Conservation (phyloP, 164 flowering plant species). For the Stephania cephalantha region DNA sequence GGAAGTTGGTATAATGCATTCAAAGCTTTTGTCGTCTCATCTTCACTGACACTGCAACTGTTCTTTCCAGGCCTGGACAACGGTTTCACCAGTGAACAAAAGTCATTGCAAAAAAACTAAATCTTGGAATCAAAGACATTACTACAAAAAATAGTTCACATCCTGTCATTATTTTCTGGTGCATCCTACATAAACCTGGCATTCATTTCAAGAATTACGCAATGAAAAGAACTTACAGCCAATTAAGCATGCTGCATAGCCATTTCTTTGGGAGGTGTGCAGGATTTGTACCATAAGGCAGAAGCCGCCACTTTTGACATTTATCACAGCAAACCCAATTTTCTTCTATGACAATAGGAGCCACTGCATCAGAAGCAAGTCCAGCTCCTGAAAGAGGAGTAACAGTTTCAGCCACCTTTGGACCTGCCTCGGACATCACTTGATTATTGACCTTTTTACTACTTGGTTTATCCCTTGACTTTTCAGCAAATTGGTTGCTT, state of each 20-base stretch:
- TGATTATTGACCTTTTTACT: conserved; percentile 30
- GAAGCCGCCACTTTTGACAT: conserved; percentile 85
- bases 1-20: conserved; percentile 43
- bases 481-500: conserved; percentile 15
- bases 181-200: neutral
- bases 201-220: neutral
- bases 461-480: conserved; percentile 30
- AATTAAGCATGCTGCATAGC: conserved; percentile 82
- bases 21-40: conserved; percentile 72
- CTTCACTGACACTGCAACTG: conserved; percentile 62
- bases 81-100: conserved; percentile 5
- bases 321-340: conserved; percentile 91
- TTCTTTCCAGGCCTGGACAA: conserved; percentile 81
- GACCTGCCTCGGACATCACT: conserved; percentile 6
- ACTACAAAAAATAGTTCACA: neutral
- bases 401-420: conserved; percentile 3
- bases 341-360: conserved; percentile 49
- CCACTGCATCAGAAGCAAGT: conserved; percentile 17
- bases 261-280: conserved; percentile 76
- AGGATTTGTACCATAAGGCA: conserved; percentile 64
- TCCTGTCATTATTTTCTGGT: neutral
- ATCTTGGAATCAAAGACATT: neutral
- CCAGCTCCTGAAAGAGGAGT: conserved; percentile 23
- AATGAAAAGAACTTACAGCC: conserved; percentile 76
- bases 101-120: neutral